phyloP scores from a whole-genome alignment of 495 filamentous ascomycete genomes.

The Daldinia concentrica region DNA sequence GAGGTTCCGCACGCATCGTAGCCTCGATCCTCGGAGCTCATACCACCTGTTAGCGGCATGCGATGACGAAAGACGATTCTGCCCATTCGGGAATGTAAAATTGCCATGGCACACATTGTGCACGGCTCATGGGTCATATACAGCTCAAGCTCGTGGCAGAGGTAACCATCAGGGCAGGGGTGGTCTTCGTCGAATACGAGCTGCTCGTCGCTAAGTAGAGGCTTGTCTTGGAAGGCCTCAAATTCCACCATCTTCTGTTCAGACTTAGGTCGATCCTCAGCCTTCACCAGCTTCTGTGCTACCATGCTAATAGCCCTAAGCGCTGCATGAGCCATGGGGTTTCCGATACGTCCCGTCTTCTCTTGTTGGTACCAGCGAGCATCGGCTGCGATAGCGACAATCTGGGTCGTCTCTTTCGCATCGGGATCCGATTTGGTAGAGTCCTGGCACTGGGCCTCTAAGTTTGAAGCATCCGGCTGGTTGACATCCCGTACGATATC shows the following conservation, averaged over 20 bases:
- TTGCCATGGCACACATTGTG: conserved; percentile 94
- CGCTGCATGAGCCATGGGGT: conserved; percentile 81
- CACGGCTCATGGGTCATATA: conserved; percentile 96
- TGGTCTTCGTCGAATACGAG: conserved; percentile 55
- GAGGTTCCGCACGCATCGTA: conserved; percentile 38
- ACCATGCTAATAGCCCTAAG: conserved; percentile 91
- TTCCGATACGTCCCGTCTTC: conserved; percentile 61
- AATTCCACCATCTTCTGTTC: conserved; percentile 51
- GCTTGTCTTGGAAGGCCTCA: conserved; percentile 57
- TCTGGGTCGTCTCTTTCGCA: conserved; percentile 48
- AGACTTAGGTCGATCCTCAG: conserved; percentile 47
- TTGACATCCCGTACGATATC: conserved; percentile 8
- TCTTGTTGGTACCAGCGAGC: conserved; percentile 69
- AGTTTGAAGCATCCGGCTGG: conserved; percentile 26
- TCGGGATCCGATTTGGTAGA: conserved; percentile 46
- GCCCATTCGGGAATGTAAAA: conserved; percentile 89
- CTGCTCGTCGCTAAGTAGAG: conserved; percentile 54
- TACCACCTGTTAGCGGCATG: conserved; percentile 68
- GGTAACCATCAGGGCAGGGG: conserved; percentile 76
- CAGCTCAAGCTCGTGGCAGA: conserved; percentile 89
- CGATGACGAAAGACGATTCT: conserved; percentile 77
- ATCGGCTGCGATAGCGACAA: conserved; percentile 82
- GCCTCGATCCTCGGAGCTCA: conserved; percentile 61
- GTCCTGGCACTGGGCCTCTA: conserved; percentile 26
- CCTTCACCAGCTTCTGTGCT: conserved; percentile 70